A percentile compares a stretch with the other conserved stretches of the same genome.
Evolutionary conservation across 73 alveolate genomes (phyloP).

Genomic region (Paramecium biaurelia): DNA sequence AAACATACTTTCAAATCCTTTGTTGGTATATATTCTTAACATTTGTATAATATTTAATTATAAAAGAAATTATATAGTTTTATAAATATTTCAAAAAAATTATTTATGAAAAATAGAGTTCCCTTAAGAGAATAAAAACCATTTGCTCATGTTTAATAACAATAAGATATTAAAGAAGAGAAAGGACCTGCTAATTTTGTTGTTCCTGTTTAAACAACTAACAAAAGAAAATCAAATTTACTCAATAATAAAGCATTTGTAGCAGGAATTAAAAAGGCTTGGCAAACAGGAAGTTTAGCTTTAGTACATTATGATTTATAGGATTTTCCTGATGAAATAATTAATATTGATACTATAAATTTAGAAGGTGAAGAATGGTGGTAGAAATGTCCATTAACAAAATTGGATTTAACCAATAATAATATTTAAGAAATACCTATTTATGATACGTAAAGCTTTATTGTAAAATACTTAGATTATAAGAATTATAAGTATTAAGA

Average conservation of each 20-base stretch:
- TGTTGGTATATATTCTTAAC: too few relatives aligned
- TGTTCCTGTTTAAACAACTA: not conserved
- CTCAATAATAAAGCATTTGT: conserved; percentile 23
- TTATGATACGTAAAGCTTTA: not conserved
- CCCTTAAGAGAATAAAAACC: not conserved
- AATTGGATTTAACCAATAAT: conserved; percentile 25
- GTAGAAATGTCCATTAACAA: conserved; percentile 33
- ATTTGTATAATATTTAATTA: too few relatives aligned
- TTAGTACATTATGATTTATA: not conserved
- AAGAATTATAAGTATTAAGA: not conserved
- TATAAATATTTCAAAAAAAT: not conserved
- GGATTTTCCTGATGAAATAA: not conserved
- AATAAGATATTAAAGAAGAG: not conserved
- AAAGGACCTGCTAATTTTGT: conserved; percentile 13
- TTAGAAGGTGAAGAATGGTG: conserved; percentile 48
- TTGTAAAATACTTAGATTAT: not conserved
- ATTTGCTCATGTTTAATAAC: not conserved
- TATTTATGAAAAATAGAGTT: not conserved
- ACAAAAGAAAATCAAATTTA: not conserved
- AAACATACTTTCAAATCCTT: too few relatives aligned
- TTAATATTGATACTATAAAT: not conserved
- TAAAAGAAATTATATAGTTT: not conserved
- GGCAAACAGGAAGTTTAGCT: not conserved
- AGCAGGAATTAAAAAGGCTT: not conserved
- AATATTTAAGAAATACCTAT: not conserved